Conservation (phyloP, 2,329 filamentous ascomycete species). For the Epicoccum sorghinum region DNA sequence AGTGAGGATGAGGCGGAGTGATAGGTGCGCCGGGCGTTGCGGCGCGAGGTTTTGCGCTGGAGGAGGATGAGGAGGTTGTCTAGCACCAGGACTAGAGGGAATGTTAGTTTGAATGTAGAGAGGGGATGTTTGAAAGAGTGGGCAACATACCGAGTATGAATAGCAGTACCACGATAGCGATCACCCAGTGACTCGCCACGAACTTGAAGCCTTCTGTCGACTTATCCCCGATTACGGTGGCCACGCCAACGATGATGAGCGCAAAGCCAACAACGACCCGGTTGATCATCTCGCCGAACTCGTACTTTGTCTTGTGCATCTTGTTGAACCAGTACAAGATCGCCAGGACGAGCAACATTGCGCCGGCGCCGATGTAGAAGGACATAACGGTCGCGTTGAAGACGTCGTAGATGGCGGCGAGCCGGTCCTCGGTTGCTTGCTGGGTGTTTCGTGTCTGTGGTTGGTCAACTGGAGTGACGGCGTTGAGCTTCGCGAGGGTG, state of each 20-base stretch:
- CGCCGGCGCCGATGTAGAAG: conserved; percentile 32
- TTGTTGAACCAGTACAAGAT: conserved; percentile 64
- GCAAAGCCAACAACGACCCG: conserved; percentile 29
- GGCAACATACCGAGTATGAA: conserved; percentile 22
- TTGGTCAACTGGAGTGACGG: conserved; percentile 18
- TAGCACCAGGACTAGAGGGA: conserved; percentile 17
- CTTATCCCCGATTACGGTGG: conserved; percentile 24
- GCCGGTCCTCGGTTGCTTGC: conserved; percentile 1
- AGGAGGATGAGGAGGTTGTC: conserved; percentile 24
- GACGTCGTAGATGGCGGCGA: conserved; percentile 27
- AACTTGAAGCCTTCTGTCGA: conserved; percentile 32
- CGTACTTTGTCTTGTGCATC: conserved; percentile 34
- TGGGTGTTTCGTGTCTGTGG: background rate
- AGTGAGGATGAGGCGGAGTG: conserved; percentile 3
- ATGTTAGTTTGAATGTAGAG: background rate
- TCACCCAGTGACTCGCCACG: conserved; percentile 27
- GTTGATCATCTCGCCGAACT: conserved; percentile 39
- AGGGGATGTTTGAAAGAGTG: background rate
- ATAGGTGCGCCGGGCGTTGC: conserved; percentile 16
- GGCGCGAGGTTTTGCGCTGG: conserved; percentile 16
- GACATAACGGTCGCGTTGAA: conserved; percentile 34
- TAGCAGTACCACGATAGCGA: conserved; percentile 28
- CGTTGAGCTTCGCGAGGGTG: conserved; percentile 32
- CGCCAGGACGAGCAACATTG: conserved; percentile 60
- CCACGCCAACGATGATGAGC: conserved; percentile 27